Evolutionary conservation across 352 stramenopile species (phyloP).

Genomic region (Globisporangium yorkense): DNA sequence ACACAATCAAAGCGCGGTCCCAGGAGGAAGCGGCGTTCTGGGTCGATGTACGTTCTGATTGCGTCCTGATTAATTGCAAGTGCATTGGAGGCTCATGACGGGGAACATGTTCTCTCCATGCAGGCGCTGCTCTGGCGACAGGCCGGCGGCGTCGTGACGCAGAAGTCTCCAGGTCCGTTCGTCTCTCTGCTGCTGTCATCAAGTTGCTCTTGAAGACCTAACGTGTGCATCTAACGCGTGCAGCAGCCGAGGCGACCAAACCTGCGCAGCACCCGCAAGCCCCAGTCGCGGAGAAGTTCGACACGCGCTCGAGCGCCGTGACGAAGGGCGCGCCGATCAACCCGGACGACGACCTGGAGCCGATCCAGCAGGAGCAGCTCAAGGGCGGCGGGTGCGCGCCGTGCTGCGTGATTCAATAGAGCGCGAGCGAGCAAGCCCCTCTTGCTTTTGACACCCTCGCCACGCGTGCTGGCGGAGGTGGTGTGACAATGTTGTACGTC

Average conservation of each 20-base stretch:
- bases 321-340: conserved; percentile 12
- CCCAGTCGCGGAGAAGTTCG: conserved; percentile 8
- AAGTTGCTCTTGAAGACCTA: background rate
- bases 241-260: conserved; percentile 19
- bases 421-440: conserved; percentile 3
- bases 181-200: too few species aligned
- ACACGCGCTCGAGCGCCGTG: conserved; percentile 2
- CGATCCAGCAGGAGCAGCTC: conserved; percentile 13
- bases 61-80: background rate
- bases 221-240: background rate
- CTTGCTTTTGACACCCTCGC: background rate
- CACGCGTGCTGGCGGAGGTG: too few species aligned
- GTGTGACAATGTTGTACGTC: too few species aligned
- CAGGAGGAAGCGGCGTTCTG: conserved; percentile 84
- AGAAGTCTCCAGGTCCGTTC: conserved; percentile 59
- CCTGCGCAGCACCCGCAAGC: conserved; percentile 12
- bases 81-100: too few species aligned
- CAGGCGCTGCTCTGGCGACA: conserved; percentile 80
- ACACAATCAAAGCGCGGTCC: conserved; percentile 86
- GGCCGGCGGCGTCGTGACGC: conserved; percentile 67
- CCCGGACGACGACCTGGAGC: conserved; percentile 12
- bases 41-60: conserved; percentile 51
- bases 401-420: conserved; percentile 73
- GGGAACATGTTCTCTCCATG: background rate
- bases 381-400: conserved; percentile 41